Evolutionary conservation across 305 asterid species (phyloP), one percentile per base, ranked within the genome.

Genomic region (Andrographis paniculata): DNA sequence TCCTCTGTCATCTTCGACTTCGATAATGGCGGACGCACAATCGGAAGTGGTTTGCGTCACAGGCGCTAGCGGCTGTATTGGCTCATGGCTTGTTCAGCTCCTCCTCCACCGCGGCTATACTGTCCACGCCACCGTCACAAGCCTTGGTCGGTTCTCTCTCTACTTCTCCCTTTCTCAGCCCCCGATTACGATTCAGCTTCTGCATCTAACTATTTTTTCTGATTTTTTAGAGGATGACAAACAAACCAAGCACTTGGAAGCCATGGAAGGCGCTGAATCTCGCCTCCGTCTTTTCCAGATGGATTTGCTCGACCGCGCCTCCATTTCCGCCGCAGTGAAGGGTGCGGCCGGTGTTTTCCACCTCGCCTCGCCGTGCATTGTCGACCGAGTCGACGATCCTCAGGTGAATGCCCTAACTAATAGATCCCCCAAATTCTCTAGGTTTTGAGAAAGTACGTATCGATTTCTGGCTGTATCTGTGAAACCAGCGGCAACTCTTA

Each of bases 31-130:
- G n/a, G 30, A 24, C 30, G 30, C 42, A 42, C 67, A 50, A 47
- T 72, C 74, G 37, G 80, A 81, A 60, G 75, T 63, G 38, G 97
- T 81, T 42, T 84, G 92, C 48, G 94, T 88, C 0, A 84, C 97
- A 4, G 97, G 97, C 30, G 97, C 82, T 54, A 88, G 95, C 67
- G 97, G 95, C 60, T 77, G 14, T 64, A 88, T 88, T 6, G 97
- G 97, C 39, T 64, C 92, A 2, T 84, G 81, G 68, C 64, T 88
- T 23, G 76, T 88, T 22, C 69, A 70, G 18, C 77, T 69, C 56
- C 97, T 88, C 50, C 94, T 88, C 57, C 64, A 41, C 22, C 94
- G 94, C 48, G 94, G 95, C 63, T 88, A 88, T 72, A 62, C 81
- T 23, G 95, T 88, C 53, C 77, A 72, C 56, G 97, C 97, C 73